phyloP scores from a whole-genome alignment of 1,139 yeast genomes.

The Candida neerlandica region DNA sequence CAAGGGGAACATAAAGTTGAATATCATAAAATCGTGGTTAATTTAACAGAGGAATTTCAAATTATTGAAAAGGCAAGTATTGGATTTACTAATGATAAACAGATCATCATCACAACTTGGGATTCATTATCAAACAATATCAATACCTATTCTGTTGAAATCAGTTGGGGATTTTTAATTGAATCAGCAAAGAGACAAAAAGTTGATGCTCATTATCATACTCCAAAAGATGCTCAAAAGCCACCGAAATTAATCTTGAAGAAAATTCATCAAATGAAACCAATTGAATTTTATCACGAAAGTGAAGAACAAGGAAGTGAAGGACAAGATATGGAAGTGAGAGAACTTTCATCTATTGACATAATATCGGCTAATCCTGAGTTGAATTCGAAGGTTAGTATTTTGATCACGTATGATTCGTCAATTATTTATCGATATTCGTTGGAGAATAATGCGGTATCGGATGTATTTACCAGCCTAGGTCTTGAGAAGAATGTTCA shows the following conservation, averaged over 20 bases:
- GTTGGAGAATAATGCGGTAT: slow-evolving; percentile 25
- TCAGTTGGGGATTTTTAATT: slow-evolving; percentile 65
- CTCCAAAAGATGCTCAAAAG: slow-evolving; percentile 43
- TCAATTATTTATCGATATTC: slow-evolving; percentile 37
- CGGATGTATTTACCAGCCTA: slow-evolving; percentile 35
- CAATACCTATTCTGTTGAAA: slow-evolving; percentile 46
- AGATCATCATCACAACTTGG: slow-evolving; percentile 51
- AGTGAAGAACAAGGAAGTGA: slow-evolving; percentile 19
- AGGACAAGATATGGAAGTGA: slow-evolving; percentile 15
- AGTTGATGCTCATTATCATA: slow-evolving; percentile 53
- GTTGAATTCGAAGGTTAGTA: slow-evolving; percentile 36
- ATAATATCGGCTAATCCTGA: slow-evolving; percentile 47
- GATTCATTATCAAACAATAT: slow-evolving; percentile 44
- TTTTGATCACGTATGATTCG: slow-evolving; percentile 36
- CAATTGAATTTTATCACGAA: slow-evolving; percentile 21
- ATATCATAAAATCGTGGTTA: slow-evolving; percentile 40
- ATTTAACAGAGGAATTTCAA: slow-evolving; percentile 25
- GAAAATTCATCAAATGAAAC: slow-evolving; percentile 34
- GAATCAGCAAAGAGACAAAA: slow-evolving; percentile 52
- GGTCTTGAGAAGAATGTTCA: slow-evolving; percentile 29
- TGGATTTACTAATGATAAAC: slow-evolving; percentile 58
- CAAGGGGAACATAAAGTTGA: slow-evolving; percentile 67
- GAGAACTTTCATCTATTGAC: slow-evolving; percentile 32
- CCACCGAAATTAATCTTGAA: slow-evolving; percentile 27
- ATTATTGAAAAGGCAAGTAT: slow-evolving; percentile 54